Conservation (phyloP, 805 yeast genomes). For the Phaffomyces thermotolerans region DNA sequence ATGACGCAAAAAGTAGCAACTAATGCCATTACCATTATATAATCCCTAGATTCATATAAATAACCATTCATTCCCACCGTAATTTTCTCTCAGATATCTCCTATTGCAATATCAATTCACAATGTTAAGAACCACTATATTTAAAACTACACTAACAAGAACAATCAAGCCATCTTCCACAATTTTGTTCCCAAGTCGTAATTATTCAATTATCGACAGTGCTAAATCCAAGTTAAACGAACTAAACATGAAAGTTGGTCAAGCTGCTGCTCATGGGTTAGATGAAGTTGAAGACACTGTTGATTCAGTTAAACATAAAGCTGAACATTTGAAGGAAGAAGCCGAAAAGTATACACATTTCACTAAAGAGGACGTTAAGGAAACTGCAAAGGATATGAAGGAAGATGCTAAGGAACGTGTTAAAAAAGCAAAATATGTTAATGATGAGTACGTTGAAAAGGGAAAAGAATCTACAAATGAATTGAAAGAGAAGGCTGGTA, state of each 20-base stretch:
- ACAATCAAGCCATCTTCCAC: background rate
- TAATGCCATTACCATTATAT: no score
- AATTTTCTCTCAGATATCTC: no score
- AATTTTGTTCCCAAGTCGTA: constrained; percentile 3
- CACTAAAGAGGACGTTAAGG: background rate
- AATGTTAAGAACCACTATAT: background rate
- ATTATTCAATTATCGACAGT: constrained; percentile 15
- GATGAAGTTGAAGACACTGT: constrained; percentile 15
- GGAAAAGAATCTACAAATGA: constrained; percentile 2
- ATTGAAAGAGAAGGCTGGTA: constrained; percentile 4
- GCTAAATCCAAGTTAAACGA: constrained; percentile 18
- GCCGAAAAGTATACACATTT: background rate
- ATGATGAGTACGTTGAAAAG: constrained; percentile 1
- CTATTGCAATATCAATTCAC: background rate
- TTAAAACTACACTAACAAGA: background rate
- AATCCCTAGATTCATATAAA: no score
- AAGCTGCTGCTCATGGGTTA: constrained; percentile 18
- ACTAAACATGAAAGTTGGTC: constrained; percentile 19
- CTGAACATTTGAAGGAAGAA: background rate
- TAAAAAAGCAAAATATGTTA: background rate
- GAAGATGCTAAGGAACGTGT: constrained; percentile 2
- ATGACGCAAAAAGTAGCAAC: no score
- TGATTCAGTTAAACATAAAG: constrained; percentile 8
- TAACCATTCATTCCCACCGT: no score
- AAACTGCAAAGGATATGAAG: no score